phyloP scores from a whole-genome alignment of 176 grass and related monocot species.

The Secale cereale region DNA sequence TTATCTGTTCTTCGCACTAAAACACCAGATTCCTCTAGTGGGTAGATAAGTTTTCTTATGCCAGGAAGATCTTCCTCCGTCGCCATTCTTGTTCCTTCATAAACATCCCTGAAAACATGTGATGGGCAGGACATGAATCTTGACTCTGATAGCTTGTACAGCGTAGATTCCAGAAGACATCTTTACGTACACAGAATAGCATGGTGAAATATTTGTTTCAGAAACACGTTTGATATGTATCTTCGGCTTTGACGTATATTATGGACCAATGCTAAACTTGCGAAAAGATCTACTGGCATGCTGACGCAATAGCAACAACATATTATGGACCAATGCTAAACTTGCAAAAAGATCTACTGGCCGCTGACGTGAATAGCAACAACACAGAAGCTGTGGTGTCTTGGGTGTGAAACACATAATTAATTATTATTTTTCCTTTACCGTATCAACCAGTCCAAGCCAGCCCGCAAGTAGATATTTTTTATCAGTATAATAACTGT shows the following conservation, averaged over 20 bases:
- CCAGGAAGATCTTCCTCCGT: conserved; percentile 69
- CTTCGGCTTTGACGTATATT: background rate
- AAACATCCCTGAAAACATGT: conserved; percentile 68
- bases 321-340: background rate
- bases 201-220: background rate
- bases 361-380: background rate
- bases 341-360: background rate
- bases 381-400: background rate
- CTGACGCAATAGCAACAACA: background rate
- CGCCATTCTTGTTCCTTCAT: conserved; percentile 90
- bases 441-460: background rate
- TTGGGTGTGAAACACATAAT: background rate
- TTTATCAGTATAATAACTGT: background rate
- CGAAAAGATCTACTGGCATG: background rate
- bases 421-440: background rate
- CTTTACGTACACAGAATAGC: background rate
- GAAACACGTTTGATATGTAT: background rate
- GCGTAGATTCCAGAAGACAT: background rate
- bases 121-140: background rate
- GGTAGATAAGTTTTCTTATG: conserved; percentile 81
- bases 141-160: background rate
- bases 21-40: conserved; percentile 80
- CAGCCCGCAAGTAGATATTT: background rate
- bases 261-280: background rate
- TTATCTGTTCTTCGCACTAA: conserved; percentile 67